phyloP scores from a whole-genome alignment of 2,329 filamentous ascomycete species.

The Cladosporium sp. region DNA sequence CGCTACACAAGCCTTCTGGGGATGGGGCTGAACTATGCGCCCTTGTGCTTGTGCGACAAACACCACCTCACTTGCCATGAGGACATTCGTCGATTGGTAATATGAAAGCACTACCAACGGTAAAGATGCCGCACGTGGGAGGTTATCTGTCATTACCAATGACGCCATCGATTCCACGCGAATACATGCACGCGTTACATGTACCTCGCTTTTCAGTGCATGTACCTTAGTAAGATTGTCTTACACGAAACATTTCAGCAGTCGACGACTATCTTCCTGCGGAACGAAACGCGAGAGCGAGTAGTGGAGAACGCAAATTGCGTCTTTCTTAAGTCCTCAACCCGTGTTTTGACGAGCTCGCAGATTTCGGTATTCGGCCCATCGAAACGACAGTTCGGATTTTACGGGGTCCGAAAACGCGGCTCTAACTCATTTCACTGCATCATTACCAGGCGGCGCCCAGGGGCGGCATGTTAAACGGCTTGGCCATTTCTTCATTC shows the following conservation, averaged over 20 bases:
- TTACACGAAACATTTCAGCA: background rate
- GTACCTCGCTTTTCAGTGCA: background rate
- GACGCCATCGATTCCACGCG: background rate
- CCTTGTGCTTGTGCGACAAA: background rate
- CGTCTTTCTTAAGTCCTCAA: background rate
- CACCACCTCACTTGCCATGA: background rate
- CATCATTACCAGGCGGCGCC: background rate
- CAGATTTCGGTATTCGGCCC: slow-evolving; percentile 2
- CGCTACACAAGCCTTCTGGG: background rate
- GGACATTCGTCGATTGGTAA: background rate
- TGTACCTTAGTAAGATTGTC: background rate
- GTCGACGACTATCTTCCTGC: background rate
- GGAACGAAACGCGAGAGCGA: background rate
- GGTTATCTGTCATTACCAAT: background rate
- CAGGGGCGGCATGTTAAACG: slow-evolving; percentile 1
- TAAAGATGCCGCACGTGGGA: background rate
- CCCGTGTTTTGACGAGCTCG: background rate
- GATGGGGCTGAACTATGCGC: background rate
- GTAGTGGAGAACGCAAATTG: background rate
- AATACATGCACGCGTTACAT: background rate
- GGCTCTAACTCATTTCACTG: slow-evolving; percentile 8
- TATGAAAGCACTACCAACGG: background rate
- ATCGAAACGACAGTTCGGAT: background rate
- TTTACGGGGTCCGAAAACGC: slow-evolving; percentile 1
- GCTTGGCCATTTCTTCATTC: background rate